Conservation (phyloP, 1,284 basidiomycete species). For the Baeospora myosura region DNA sequence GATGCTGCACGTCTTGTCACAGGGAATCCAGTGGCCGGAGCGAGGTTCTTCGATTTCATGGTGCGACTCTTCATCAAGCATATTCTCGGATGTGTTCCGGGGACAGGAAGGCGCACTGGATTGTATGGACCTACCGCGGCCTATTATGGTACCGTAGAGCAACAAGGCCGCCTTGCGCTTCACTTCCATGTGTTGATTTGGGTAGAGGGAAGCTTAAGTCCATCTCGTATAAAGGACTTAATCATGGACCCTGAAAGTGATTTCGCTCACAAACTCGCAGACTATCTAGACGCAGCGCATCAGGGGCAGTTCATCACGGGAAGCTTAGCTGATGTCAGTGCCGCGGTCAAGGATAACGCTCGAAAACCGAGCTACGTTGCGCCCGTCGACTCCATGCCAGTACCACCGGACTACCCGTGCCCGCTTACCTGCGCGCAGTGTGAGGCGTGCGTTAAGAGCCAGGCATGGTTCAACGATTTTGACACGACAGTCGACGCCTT, state of each 20-base stretch:
- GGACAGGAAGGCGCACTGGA: slow-evolving; percentile 13
- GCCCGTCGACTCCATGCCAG: background rate
- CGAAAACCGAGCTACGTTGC: background rate
- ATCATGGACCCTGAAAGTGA: slow-evolving; percentile 17
- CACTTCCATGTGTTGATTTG: slow-evolving; percentile 30
- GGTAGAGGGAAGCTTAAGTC: slow-evolving; percentile 20
- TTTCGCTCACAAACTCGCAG: slow-evolving; percentile 19
- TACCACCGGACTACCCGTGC: background rate
- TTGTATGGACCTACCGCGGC: slow-evolving; percentile 21
- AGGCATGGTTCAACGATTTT: background rate
- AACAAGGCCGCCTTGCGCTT: slow-evolving; percentile 28
- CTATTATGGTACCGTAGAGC: slow-evolving; percentile 32
- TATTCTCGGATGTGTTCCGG: slow-evolving; percentile 18
- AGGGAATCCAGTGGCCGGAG: slow-evolving; percentile 26
- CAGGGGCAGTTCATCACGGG: slow-evolving; percentile 2
- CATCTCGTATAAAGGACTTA: slow-evolving; percentile 23
- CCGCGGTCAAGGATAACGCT: too few relatives aligned
- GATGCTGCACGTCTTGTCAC: slow-evolving; percentile 16
- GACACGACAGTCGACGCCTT: background rate
- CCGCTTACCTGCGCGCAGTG: background rate
- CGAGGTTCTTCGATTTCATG: slow-evolving; percentile 26
- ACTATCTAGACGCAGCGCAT: slow-evolving; percentile 19
- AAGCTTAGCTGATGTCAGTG: background rate
- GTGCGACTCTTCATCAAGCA: slow-evolving; percentile 21
- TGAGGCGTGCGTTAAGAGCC: background rate